A percentile compares a stretch with the other conserved stretches of the same genome.
Evolutionary conservation across 352 stramenopile species (phyloP).

Genomic region (Pythium brassicae): DNA sequence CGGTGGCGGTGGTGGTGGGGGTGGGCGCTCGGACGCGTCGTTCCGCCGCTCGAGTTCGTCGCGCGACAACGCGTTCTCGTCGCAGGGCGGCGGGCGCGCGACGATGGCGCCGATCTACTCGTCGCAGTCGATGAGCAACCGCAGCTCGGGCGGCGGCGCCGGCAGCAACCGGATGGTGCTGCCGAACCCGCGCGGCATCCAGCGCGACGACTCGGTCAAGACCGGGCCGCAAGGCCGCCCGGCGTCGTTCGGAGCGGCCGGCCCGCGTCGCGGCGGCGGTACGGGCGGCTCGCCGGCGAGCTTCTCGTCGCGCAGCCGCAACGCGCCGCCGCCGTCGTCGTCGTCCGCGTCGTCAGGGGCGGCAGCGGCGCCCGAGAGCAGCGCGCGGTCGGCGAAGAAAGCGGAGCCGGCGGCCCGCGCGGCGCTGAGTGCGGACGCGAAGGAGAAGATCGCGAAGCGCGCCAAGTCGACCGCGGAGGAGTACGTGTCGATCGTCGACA

Average conservation of each 20-base stretch:
- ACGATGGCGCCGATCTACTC: constrained; percentile 60
- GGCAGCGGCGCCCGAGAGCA: constrained; percentile 10
- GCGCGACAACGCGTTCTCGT: constrained; percentile 41
- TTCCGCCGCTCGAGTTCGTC: constrained; percentile 44
- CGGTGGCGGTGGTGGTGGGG: constrained; percentile 4
- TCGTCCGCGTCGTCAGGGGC: too few relatives aligned
- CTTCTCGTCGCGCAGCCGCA: constrained; percentile 19
- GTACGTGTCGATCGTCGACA: constrained; percentile 69
- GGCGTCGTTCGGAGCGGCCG: constrained; percentile 32
- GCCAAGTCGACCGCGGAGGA: constrained; percentile 76
- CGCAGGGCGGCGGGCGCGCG: constrained; percentile 21
- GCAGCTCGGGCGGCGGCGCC: constrained; percentile 15
- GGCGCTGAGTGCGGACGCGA: constrained; percentile 52
- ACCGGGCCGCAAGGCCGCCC: constrained; percentile 51
- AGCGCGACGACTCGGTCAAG: constrained; percentile 62
- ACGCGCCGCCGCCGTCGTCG: constrained; percentile 11
- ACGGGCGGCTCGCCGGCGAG: constrained; percentile 30
- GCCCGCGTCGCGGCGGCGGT: constrained; percentile 14
- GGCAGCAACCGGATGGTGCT: constrained; percentile 44
- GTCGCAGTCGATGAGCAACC: constrained; percentile 45
- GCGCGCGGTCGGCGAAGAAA: constrained; percentile 24
- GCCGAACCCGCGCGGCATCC: constrained; percentile 28
- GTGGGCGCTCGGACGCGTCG: constrained; percentile 18
- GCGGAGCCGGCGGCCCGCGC: constrained; percentile 23
- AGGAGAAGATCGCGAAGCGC: constrained; percentile 71